phyloP scores from a whole-genome alignment of 768 basidiomycete genomes.

The Leccinum rimulosum region DNA sequence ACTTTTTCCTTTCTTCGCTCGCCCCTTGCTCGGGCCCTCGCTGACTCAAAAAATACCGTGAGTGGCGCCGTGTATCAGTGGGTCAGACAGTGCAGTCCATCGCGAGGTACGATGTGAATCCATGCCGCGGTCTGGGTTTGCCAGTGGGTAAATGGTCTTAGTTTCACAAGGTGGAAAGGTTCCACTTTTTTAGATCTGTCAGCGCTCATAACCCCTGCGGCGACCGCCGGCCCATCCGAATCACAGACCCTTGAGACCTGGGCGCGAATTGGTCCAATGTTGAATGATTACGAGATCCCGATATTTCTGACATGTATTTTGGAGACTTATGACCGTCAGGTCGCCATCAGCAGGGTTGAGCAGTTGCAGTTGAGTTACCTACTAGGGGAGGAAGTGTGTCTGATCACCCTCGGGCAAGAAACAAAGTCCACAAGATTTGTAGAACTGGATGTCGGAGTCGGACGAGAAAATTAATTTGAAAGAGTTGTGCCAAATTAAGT shows the following conservation, averaged over 20 bases:
- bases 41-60: not conserved
- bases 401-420: not conserved
- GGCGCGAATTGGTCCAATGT: not conserved
- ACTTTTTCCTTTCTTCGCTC: not conserved
- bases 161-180: not conserved
- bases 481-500: not conserved
- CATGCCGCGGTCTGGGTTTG: not conserved
- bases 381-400: not conserved
- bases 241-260: not conserved
- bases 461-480: too few species aligned
- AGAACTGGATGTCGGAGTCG: too few species aligned
- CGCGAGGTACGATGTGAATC: not conserved
- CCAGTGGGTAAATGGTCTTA: not conserved
- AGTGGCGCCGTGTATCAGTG: not conserved
- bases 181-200: not conserved
- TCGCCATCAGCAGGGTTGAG: not conserved
- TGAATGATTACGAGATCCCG: not conserved
- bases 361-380: not conserved
- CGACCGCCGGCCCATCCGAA: not conserved
- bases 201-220: not conserved
- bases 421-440: not conserved
- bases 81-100: too few species aligned
- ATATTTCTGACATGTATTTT: not conserved
- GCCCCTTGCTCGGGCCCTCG: not conserved
- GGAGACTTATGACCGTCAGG: not conserved